phyloP scores from a whole-genome alignment of 2,329 filamentous ascomycete genomes.

The Grosmannia clavigera region DNA sequence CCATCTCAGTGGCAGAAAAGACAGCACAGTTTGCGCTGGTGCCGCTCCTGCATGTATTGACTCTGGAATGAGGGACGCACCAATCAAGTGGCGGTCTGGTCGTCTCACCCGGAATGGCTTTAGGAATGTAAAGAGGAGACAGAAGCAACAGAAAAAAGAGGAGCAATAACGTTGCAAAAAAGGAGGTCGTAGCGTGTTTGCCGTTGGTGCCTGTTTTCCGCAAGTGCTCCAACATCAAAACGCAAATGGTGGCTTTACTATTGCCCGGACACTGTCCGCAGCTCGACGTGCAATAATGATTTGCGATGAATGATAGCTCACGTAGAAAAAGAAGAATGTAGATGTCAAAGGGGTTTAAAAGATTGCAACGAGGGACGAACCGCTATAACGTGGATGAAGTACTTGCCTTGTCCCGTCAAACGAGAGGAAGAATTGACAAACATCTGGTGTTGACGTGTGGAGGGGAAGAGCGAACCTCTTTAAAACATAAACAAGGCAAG shows the following conservation, averaged over 20 bases:
- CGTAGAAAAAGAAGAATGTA: not conserved
- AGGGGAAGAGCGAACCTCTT: conserved; percentile 11
- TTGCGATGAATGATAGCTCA: not conserved
- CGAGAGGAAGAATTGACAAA: not conserved
- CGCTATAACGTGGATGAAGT: conserved; percentile 1
- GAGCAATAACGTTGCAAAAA: not conserved
- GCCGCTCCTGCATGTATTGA: not conserved
- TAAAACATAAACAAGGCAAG: conserved; percentile 14
- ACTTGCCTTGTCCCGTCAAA: not conserved
- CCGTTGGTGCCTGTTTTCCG: not conserved
- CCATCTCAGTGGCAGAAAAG: conserved; percentile 5
- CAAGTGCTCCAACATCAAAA: not conserved
- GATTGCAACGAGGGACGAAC: not conserved
- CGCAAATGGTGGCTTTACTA: not conserved
- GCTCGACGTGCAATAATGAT: not conserved
- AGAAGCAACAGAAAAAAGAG: not conserved
- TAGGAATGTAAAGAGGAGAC: not conserved
- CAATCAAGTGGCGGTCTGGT: not conserved
- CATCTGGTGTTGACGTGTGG: not conserved
- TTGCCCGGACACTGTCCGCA: not conserved
- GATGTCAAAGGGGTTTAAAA: not conserved
- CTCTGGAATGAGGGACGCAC: not conserved
- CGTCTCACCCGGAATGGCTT: not conserved
- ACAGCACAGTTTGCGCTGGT: not conserved
- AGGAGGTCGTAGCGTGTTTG: not conserved